Base-by-base conservation (phyloP, 139 green algal genomes). In the Bryopsis sp. region DNA sequence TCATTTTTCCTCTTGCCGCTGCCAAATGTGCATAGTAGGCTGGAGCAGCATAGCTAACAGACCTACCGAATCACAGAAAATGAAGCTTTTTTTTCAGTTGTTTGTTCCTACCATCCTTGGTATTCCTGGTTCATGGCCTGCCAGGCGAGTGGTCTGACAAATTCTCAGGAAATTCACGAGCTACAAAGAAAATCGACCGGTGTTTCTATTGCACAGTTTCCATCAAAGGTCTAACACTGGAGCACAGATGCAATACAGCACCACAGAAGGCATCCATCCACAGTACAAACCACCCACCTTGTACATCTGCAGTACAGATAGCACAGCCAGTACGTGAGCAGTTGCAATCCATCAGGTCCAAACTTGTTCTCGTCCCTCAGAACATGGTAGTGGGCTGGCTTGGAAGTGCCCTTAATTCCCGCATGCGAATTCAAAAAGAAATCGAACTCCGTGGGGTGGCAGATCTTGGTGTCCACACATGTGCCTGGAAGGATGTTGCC, bases 391-490 rank as follows among this genome's bases (percentile, higher is more conserved):
- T 87, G 82, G 36, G 72, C 81, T 26, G 88, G 81, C 58, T 83
- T 79, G 78, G 77, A 87, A 72, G 79, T 87, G 58, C 50, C 50
- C 24, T 93, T 81, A 33, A 92, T 84, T 67, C 84, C 85, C 2
- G 78, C 67, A 57, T 92, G 85, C 39, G 50, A 82, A 76, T 90
- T 91, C 3, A 97, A 83, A 72, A 85, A 96, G 81, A 97, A 97
- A 80, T 93, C 84, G 39, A 85, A 92, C 48, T 90, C 83, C 4
- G 46, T 71, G 34, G 76, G 64, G 37, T 73, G 63, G 64, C 59
- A 73, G 68, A 95, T 87, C 64, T 8, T 66, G 11, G 24, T 74
- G 78, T 94, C 89, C 33, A 93, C 74, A 50, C 90, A 78, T 8
- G 81, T 88, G 67, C 87, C 87, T 36, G 85, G 81, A 64, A 80